These are phyloP conservation scores for Capsicum chinense DNA, from an alignment of 257 asterid species.

Conservation along the genomic window DNA sequence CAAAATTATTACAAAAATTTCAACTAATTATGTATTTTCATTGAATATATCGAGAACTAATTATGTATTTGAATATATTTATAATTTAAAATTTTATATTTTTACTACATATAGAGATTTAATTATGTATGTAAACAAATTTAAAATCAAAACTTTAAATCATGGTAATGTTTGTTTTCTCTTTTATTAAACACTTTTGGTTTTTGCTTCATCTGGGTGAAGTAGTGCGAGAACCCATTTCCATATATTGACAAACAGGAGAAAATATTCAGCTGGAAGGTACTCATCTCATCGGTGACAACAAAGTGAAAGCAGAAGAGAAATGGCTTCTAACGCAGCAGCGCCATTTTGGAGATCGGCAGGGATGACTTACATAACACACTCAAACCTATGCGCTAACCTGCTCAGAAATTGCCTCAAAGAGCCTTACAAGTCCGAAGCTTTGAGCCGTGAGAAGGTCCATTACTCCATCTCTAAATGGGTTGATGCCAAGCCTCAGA, in stretches of 20 bases:
- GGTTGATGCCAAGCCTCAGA: constrained; percentile 34
- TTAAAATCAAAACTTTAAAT: no score
- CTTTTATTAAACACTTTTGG: no score
- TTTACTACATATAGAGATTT: no score
- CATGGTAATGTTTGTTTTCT: no score
- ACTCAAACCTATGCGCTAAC: constrained; percentile 81
- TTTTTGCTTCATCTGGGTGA: no score
- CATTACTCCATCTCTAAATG: constrained; percentile 53
- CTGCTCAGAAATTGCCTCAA: constrained; percentile 89
- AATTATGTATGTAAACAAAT: no score
- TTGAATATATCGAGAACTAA: no score
- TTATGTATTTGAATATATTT: no score
- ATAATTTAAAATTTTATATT: no score
- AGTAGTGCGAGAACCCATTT: no score
- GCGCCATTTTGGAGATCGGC: constrained; percentile 60
- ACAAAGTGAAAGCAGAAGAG: constrained; percentile 29
- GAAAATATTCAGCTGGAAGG: not conserved
- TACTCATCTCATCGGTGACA: not conserved
- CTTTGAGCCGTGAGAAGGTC: constrained; percentile 83
- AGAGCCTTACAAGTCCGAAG: constrained; percentile 76
- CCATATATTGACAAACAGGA: not conserved
- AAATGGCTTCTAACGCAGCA: constrained; percentile 68
- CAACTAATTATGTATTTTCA: no score
- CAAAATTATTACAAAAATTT: no score
- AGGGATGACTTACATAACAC: constrained; percentile 90